Evolutionary conservation across 2,329 filamentous ascomycete species (phyloP).

Genomic region (Chaetomiaceae sp.): DNA sequence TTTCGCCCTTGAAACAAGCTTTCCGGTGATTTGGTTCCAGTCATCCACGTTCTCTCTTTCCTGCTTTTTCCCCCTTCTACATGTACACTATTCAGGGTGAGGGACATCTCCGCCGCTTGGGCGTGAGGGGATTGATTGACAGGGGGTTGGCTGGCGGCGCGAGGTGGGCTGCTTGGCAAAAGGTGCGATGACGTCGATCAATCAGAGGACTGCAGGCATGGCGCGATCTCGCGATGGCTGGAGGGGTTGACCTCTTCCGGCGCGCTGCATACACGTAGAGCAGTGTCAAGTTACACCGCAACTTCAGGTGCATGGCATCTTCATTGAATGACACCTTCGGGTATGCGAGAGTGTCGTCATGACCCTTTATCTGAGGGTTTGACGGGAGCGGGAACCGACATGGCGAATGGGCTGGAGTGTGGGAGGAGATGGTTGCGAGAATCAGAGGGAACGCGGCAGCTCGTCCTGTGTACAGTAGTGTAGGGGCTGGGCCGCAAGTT

Average conservation of each 20-base stretch:
- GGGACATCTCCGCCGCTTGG: too few species aligned
- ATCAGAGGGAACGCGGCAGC: too few species aligned
- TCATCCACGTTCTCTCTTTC: too few species aligned
- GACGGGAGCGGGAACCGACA: not conserved
- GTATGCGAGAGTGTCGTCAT: not conserved
- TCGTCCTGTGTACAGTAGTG: too few species aligned
- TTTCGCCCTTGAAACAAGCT: too few species aligned
- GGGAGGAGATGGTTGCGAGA: too few species aligned
- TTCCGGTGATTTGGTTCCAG: too few species aligned
- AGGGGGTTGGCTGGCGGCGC: not conserved
- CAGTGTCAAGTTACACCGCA: not conserved
- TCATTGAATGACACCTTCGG: not conserved
- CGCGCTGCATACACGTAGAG: not conserved
- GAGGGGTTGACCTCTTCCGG: not conserved
- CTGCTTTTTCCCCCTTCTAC: too few species aligned
- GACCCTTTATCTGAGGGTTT: not conserved
- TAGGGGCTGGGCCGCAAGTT: too few species aligned
- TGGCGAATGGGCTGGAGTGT: too few species aligned
- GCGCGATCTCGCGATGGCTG: not conserved
- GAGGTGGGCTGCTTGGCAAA: not conserved
- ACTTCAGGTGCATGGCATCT: not conserved
- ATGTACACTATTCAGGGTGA: too few species aligned
- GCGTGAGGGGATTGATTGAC: too few species aligned
- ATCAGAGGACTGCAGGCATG: not conserved
- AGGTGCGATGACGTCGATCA: slow-evolving; percentile 4